Evolutionary conservation across 1,139 yeast genomes (phyloP).

Genomic region (Scheffersomyces cryptocercus): DNA sequence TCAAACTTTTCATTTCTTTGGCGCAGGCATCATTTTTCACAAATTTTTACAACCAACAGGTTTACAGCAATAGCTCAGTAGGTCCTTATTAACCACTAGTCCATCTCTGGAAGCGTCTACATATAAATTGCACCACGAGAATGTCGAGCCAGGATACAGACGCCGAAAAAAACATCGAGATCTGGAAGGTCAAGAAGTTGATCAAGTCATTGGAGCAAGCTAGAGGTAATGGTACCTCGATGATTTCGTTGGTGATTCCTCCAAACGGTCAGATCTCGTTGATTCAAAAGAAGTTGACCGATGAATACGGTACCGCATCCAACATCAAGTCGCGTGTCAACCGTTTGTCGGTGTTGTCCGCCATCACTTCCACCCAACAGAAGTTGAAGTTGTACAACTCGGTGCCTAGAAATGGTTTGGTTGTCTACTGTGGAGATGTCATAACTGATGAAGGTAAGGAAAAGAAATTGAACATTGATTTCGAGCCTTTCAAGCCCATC

Average conservation of each 20-base stretch:
- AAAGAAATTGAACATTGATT: conserved; percentile 90
- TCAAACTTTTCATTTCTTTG: no score
- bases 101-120: no score
- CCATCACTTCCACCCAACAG: conserved; percentile 97
- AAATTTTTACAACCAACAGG: no score
- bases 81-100: no score
- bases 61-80: no score
- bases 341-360: conserved; percentile 90
- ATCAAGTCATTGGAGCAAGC: conserved; percentile 84
- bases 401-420: conserved; percentile 93
- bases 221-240: conserved; percentile 97
- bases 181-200: conserved; percentile 97
- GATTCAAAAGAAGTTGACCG: conserved; percentile 88
- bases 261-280: conserved; percentile 93
- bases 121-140: background rate
- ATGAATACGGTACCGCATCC: conserved; percentile 98
- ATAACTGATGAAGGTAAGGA: conserved; percentile 96
- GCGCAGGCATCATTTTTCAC: no score
- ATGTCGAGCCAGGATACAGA: conserved; percentile 39
- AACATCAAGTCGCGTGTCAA: conserved; percentile 97
- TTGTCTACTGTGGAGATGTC: conserved; percentile 97
- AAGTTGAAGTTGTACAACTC: conserved; percentile 84
- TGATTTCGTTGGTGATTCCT: conserved; percentile 94
- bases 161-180: conserved; percentile 95
- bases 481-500: conserved; percentile 97